These are phyloP conservation scores for Salix suchowensis DNA, from an alignment of 345 rosid genomes.

Conservation along the genomic window DNA sequence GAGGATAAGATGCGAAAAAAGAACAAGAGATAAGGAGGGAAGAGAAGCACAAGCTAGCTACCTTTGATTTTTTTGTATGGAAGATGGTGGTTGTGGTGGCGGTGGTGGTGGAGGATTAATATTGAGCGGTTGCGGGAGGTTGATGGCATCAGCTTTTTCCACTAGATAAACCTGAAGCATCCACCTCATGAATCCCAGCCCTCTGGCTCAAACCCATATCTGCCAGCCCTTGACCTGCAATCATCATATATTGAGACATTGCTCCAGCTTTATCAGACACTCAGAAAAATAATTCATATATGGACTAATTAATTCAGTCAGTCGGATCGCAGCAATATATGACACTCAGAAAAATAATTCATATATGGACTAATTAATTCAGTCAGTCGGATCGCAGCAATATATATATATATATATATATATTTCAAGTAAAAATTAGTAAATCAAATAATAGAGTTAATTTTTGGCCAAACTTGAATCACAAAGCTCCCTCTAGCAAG, in stretches of 20 bases:
- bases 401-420: not conserved
- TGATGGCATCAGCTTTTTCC: not conserved
- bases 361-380: not conserved
- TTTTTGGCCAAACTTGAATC: constrained; percentile 10
- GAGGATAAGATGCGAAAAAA: not conserved
- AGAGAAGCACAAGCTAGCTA: constrained; percentile 22
- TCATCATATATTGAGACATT: constrained; percentile 19
- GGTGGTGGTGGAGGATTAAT: not conserved
- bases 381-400: constrained; percentile 7
- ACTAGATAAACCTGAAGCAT: not conserved
- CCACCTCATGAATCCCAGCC: constrained; percentile 19
- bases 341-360: constrained; percentile 13
- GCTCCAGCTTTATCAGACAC: constrained; percentile 33
- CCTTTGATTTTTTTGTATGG: constrained; percentile 21
- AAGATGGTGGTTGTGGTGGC: constrained; percentile 2
- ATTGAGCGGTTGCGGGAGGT: not conserved
- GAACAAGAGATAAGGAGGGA: not conserved
- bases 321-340: not conserved
- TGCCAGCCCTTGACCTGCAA: constrained; percentile 47
- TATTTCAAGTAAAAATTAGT: constrained; percentile 17
- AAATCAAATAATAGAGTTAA: constrained; percentile 11
- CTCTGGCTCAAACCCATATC: constrained; percentile 34
- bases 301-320: constrained; percentile 5
- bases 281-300: constrained; percentile 19
- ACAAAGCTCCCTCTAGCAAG: constrained; percentile 7